Evolutionary conservation across 345 rosid species (phyloP), one percentile per base, ranked within the genome.

Genomic region (Acer saccharum): DNA sequence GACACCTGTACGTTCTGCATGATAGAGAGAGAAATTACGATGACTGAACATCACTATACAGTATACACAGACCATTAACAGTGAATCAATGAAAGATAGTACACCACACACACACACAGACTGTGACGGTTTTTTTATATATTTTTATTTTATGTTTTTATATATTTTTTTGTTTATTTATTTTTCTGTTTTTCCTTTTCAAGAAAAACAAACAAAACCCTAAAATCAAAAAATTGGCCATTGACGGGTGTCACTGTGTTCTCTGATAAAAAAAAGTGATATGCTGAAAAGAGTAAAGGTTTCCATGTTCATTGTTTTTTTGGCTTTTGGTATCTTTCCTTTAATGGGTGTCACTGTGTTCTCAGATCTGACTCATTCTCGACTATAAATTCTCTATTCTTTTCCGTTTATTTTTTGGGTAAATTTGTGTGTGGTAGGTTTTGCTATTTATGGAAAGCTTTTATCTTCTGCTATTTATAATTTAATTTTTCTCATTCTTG

Each of bases 1-100:
- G 88, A 84, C 89, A 87, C 85, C 85, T 84, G 90, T 89, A 77
- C 79, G 67, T 71, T 81, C 39, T 86, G 88, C 88, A 83, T 86
- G 92, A 81, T 39, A 78, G 90, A 80, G 80, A 86, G 70, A 73
- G 55, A 50, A 68, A n/a, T 39, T 55, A 27, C 65, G 70, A n/a
- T 74, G 70, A 72, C 11, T 61, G 35, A 58, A 25, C 68, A 73
- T 62, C 57, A 25, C 23, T 66, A 35, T 35, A 3, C 39, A 35
- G 6, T 4, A 35, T 4, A 0, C 39, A 35, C 39, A 4, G 4
- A 35, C 6, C 6, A 55, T 68, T 17, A 41, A 43, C 10, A 43
- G 41, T 63, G 50, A 46, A 46, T 46, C 23, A 75, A 20, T 41
- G 46, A 7, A 21, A 16, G 58, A 69, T 43, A 48, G 27, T 35